Conservation (phyloP, 176 grass and related monocot species). For the Cocos nucifera region DNA sequence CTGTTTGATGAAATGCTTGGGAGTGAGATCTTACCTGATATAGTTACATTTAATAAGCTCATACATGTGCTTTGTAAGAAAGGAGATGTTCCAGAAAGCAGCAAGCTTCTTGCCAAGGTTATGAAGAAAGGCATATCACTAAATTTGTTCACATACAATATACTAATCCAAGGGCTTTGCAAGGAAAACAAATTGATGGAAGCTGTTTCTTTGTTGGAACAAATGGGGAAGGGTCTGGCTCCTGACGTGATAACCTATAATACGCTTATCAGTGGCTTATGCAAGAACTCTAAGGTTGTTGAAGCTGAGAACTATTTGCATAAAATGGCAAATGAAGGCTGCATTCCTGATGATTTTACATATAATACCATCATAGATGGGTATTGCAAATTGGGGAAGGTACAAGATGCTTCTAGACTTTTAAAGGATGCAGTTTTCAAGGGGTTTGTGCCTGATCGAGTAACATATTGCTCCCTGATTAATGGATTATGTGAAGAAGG, state of each 20-base stretch:
- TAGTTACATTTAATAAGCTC: conserved; percentile 69
- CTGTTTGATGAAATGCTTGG: conserved; percentile 79
- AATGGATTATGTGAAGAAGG: conserved; percentile 78
- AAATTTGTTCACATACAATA: conserved; percentile 81
- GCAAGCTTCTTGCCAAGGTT: conserved; percentile 55
- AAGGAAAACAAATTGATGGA: conserved; percentile 44
- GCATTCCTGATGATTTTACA: conserved; percentile 85
- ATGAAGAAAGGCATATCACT: conserved; percentile 46
- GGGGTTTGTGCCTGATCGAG: conserved; percentile 75
- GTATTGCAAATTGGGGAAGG: conserved; percentile 70
- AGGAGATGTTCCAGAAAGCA: conserved; percentile 48
- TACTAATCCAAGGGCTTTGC: conserved; percentile 76
- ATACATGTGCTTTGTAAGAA: conserved; percentile 71
- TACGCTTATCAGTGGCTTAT: conserved; percentile 67
- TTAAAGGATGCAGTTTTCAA: conserved; percentile 82
- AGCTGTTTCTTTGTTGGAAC: conserved; percentile 49
- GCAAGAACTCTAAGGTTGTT: conserved; percentile 43
- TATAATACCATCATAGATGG: conserved; percentile 90
- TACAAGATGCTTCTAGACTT: conserved; percentile 64
- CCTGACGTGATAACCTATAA: conserved; percentile 90
- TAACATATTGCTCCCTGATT: conserved; percentile 87
- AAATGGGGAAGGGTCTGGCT: conserved; percentile 31
- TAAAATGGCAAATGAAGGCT: conserved; percentile 71
- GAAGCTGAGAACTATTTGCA: conserved; percentile 60
- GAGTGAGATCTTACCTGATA: conserved; percentile 26